These are phyloP conservation scores for Termitomyces bulborhizus DNA, from an alignment of 768 basidiomycete genomes.

Conservation along the genomic window DNA sequence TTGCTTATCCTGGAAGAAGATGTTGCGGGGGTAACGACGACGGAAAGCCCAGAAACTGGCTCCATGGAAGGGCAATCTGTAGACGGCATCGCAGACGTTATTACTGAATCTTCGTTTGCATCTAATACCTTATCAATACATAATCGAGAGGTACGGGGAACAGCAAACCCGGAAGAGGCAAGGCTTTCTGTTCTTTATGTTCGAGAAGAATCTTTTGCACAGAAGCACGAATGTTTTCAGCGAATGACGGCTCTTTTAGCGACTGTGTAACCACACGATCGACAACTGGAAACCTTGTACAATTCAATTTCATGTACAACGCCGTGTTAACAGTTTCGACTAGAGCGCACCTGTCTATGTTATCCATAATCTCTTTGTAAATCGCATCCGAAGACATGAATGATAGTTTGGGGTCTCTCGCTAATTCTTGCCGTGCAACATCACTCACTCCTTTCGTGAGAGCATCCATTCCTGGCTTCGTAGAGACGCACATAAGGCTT, in stretches of 20 bases:
- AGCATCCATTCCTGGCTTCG: conserved; percentile 43
- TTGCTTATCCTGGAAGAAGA: not conserved
- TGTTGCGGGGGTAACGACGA: conserved; percentile 6
- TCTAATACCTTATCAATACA: conserved; percentile 14
- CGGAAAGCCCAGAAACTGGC: conserved; percentile 3
- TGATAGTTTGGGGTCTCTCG: conserved; percentile 47
- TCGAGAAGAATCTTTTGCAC: conserved; percentile 41
- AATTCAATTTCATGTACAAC: not conserved
- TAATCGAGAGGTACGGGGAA: conserved; percentile 1
- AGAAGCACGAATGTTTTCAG: conserved; percentile 33
- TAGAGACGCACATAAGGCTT: not conserved
- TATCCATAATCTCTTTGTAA: conserved; percentile 62
- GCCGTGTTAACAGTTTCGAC: not conserved
- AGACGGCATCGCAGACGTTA: conserved; percentile 6
- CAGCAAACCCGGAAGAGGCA: conserved; percentile 12
- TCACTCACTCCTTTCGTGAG: conserved; percentile 58
- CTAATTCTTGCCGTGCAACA: conserved; percentile 50
- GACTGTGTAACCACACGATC: conserved; percentile 52
- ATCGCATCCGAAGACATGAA: conserved; percentile 45
- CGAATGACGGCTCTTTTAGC: conserved; percentile 42
- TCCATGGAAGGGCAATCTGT: conserved; percentile 10
- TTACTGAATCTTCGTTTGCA: conserved; percentile 9
- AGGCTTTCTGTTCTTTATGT: conserved; percentile 23
- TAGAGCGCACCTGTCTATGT: conserved; percentile 54
- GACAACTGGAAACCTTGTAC: conserved; percentile 57